Evolutionary conservation across 441 rosid genomes (phyloP), one percentile per base, ranked within the genome.

Genomic region (Euphorbia corollata): DNA sequence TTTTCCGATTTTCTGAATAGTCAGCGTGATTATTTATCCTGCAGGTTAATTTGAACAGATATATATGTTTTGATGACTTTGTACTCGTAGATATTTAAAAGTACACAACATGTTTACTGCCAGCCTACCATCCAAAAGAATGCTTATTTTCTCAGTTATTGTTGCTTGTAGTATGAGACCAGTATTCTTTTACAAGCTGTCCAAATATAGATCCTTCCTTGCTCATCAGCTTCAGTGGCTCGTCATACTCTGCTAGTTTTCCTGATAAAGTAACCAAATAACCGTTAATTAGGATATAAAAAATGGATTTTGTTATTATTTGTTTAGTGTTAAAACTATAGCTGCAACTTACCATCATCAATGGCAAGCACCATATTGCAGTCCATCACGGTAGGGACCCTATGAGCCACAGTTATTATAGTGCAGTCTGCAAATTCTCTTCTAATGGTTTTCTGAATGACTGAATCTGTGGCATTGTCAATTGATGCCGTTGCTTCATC

Each of bases 401-500:
- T 18, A 9, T 51, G 56, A 68, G 96, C 98, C 4, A 91, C 97
- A 0, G 92, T 91, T 32, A 94, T 86, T n/a, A 91, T 91, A 0
- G 98, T 91, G 64, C 56, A 51, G 56, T 51, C 56, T 51, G 56
- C 56, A 51, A 51, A 51, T 18, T 51, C 56, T 51, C 23, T 51
- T 51, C 56, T 51, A n/a, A 51, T 51, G 56, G 56, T 51, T 51
- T 19, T 51, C 56, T 51, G 56, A 51, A 51, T 51, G 9, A 51
- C 56, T 0, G 56, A 51, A 51, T 51, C 56, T 1, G 56, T 51
- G 2, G 94, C 86, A 67, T 87, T 91, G 75, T 94, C 99, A 9
- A 94, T 85, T 0, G 99, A 94, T 2, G 98, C 99, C 0, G 99
- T 91, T 2, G 99, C 97, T 87, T 90, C 98, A 51, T 94, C 97